Evolutionary conservation across 371 early-diverging fungal species (phyloP), one percentile per base, ranked within the genome.

Genomic region (Mortierella sp.): DNA sequence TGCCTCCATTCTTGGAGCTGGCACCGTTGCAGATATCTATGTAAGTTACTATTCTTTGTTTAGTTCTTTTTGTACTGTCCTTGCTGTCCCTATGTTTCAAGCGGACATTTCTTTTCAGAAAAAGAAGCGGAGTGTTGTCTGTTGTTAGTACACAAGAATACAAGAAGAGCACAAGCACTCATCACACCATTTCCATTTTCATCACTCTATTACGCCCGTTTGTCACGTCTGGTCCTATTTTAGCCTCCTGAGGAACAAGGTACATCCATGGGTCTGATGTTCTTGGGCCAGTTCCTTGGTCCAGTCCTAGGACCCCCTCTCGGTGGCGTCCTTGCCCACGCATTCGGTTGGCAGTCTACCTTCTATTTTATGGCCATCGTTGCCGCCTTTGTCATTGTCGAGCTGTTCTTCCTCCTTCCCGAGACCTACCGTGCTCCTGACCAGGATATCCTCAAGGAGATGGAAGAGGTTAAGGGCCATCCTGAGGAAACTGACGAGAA

Each of bases 1-100:
- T 16, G 92, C 93, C 31, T 91, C 94, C 74, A 91, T 93, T 19
- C 92, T 96, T 6, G 96, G 96, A 2, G 95, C 95, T 50, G 96
- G 95, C 70, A 92, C 91, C 3, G 93, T 96, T 28, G 88, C 91
- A 21, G 92, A 91, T 73, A 87, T 92, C 63, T 93, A 89, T 79
- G 88, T 84, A 73, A 70, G 80, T 55, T n/a, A 24, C 48, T 21
- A 19, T 48, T 0, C 87, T 88, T 19, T 85, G 87, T 0, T 89
- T 89, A 71, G 72, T 89, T 21, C 89, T 84, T 77, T 68, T 81
- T 11, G 70, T 44, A 80, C 88, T 63, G 88, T 84, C 44, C 16
- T 47, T 55, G 19, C 14, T 83, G 11, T 82, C 88, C 87, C 73
- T 73, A 87, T 19, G 89, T 88, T 79, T 72, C 76, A 87, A 93